Percentiles rank a stretch among this genome's conserved stretches.
Conservation (phyloP, 345 rosid species). For the Rhodomyrtus tomentosa region DNA sequence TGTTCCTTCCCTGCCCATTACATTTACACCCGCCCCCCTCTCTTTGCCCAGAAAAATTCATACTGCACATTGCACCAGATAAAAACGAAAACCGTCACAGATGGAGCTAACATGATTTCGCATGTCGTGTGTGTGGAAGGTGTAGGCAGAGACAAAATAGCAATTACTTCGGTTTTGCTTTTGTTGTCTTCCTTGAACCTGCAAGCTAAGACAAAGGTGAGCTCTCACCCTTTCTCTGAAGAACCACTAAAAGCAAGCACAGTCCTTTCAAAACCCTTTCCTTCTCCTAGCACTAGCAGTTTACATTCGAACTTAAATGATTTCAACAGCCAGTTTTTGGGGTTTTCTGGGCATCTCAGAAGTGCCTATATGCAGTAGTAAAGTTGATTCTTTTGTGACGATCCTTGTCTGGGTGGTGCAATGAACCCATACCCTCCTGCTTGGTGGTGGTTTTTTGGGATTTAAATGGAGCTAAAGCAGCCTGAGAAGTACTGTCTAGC, state of each 20-base stretch:
- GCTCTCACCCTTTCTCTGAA: not conserved
- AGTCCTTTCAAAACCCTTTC: not conserved
- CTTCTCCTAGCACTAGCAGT: not conserved
- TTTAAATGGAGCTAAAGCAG: not conserved
- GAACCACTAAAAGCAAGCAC: not conserved
- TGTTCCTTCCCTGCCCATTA: not conserved
- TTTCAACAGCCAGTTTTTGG: not conserved
- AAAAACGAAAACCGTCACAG: not conserved
- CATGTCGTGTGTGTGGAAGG: not conserved
- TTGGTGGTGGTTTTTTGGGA: not conserved
- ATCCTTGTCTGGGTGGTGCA: not conserved
- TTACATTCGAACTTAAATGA: not conserved
- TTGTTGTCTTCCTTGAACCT: not conserved
- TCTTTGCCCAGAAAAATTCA: not conserved
- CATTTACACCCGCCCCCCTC: not conserved
- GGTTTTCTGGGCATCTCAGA: not conserved
- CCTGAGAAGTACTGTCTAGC: not conserved
- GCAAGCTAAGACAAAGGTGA: not conserved
- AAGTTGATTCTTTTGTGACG: not conserved
- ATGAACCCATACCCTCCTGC: not conserved
- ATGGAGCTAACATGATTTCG: not conserved
- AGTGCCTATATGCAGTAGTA: not conserved
- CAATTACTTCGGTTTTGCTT: not conserved
- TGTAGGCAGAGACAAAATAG: not conserved
- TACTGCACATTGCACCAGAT: not conserved